phyloP scores from a whole-genome alignment of 108 stramenopile genomes.

The Conticribra weissflogii region DNA sequence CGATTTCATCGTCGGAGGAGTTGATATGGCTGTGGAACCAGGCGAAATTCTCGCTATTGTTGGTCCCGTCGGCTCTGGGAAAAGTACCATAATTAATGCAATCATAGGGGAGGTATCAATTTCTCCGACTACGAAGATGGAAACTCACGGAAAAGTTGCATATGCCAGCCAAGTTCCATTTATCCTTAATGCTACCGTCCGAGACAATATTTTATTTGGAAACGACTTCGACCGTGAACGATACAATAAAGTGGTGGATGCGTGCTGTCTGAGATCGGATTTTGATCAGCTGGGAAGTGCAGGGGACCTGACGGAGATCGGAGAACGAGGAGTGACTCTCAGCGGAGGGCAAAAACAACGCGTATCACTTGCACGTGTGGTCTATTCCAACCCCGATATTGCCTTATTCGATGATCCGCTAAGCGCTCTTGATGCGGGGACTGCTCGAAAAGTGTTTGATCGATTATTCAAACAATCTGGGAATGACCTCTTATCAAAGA shows the following conservation, averaged over 20 bases:
- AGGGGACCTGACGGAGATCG: conserved; percentile 79
- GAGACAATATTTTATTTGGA: conserved; percentile 98
- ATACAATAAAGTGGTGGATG: conserved; percentile 87
- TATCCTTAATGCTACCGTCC: conserved; percentile 91
- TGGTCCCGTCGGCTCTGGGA: conserved; percentile 89
- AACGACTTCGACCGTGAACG: conserved; percentile 58
- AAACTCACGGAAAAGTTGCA: conserved; percentile 62
- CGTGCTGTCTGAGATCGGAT: conserved; percentile 79
- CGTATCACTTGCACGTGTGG: conserved; percentile 68
- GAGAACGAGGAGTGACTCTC: conserved; percentile 81
- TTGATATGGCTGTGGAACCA: conserved; percentile 52
- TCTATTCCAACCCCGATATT: conserved; percentile 82
- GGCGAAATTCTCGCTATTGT: conserved; percentile 68
- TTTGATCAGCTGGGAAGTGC: conserved; percentile 59
- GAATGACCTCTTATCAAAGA: conserved; percentile 47
- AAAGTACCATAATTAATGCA: conserved; percentile 76
- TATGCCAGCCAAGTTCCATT: conserved; percentile 94
- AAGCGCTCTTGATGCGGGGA: conserved; percentile 91
- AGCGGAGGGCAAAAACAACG: conserved; percentile 87
- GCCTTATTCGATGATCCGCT: conserved; percentile 92
- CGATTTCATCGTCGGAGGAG: conserved; percentile 51
- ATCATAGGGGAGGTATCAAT: conserved; percentile 77
- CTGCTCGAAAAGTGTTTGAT: conserved; percentile 80
- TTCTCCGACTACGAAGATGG: conserved; percentile 30
- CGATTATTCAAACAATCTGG: conserved; percentile 50